Percentiles rank a stretch among this genome's conserved stretches.
These are phyloP conservation scores for Dalechampia spathulata DNA, from an alignment of 441 rosid species.

Conservation along the genomic window DNA sequence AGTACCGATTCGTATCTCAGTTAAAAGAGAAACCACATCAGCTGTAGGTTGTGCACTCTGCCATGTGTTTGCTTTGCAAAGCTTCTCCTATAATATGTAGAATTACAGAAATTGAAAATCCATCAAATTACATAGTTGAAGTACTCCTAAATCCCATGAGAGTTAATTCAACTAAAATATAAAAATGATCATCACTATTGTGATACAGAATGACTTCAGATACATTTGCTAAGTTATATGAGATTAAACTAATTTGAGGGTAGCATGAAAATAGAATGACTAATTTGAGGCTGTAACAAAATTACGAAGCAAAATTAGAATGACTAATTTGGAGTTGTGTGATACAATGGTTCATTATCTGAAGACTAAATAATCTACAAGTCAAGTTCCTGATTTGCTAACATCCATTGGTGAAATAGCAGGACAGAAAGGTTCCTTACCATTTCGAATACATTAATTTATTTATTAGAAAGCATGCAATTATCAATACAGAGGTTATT, in stretches of 20 bases:
- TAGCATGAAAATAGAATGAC: too few relatives aligned
- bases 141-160: background rate
- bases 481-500: slow-evolving; percentile 1
- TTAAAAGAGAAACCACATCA: slow-evolving; percentile 88
- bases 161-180: background rate
- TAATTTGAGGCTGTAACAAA: too few relatives aligned
- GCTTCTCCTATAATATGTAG: slow-evolving; percentile 64
- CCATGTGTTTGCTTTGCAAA: slow-evolving; percentile 98
- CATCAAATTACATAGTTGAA: slow-evolving; percentile 11
- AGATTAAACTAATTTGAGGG: too few relatives aligned
- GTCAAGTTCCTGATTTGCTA: background rate
- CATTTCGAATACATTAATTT: too few relatives aligned
- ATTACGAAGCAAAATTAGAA: background rate
- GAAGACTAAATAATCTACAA: background rate
- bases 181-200: background rate
- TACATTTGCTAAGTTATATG: background rate
- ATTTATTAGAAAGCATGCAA: too few relatives aligned
- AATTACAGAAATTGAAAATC: slow-evolving; percentile 3
- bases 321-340: background rate
- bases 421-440: too few relatives aligned
- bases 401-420: too few relatives aligned
- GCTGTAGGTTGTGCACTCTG: slow-evolving; percentile 84
- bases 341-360: background rate
- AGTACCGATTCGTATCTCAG: slow-evolving; percentile 91
- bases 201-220: background rate